These are phyloP conservation scores for Phytopythium oedochilum DNA, from an alignment of 352 stramenopile genomes.

Conservation along the genomic window DNA sequence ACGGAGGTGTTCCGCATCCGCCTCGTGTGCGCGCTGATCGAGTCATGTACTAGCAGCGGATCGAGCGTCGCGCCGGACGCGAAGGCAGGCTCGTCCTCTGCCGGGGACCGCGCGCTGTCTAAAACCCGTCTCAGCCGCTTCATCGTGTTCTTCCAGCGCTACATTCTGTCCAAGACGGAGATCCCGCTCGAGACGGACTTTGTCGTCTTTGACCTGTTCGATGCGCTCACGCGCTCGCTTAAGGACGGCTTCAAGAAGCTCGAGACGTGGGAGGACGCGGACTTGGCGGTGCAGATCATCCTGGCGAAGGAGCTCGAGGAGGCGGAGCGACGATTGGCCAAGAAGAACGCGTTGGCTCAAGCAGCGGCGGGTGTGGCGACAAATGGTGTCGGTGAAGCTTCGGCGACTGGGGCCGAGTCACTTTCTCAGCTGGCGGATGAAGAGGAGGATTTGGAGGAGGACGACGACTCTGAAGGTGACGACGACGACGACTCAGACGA, in stretches of 20 bases:
- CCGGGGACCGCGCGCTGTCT: slow-evolving; percentile 82
- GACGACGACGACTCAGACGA: slow-evolving; percentile 60
- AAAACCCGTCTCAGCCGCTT: slow-evolving; percentile 84
- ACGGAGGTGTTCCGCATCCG: slow-evolving; percentile 93
- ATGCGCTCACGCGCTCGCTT: slow-evolving; percentile 43
- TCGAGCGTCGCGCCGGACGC: not conserved
- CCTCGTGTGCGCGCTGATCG: slow-evolving; percentile 91
- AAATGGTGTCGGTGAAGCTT: slow-evolving; percentile 22
- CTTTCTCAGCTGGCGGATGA: slow-evolving; percentile 33
- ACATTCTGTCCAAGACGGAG: slow-evolving; percentile 94
- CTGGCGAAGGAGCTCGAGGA: slow-evolving; percentile 60
- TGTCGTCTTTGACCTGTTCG: slow-evolving; percentile 81
- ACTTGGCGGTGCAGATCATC: slow-evolving; percentile 50
- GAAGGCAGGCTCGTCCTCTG: slow-evolving; percentile 15
- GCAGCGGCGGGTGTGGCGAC: slow-evolving; percentile 25
- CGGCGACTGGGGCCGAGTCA: slow-evolving; percentile 23
- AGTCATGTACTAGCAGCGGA: slow-evolving; percentile 63
- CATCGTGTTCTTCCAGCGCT: slow-evolving; percentile 93
- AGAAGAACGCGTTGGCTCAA: slow-evolving; percentile 37
- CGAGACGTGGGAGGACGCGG: slow-evolving; percentile 76
- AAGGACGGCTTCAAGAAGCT: slow-evolving; percentile 70
- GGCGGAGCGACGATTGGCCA: slow-evolving; percentile 53
- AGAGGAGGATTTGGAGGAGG: slow-evolving; percentile 37
- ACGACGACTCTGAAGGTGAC: slow-evolving; percentile 52
- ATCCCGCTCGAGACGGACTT: slow-evolving; percentile 95